Percentiles rank a stretch among this genome's conserved stretches.
Evolutionary conservation across 2,329 filamentous ascomycete genomes (phyloP).

Genomic region (Arthrobotrys conoides): DNA sequence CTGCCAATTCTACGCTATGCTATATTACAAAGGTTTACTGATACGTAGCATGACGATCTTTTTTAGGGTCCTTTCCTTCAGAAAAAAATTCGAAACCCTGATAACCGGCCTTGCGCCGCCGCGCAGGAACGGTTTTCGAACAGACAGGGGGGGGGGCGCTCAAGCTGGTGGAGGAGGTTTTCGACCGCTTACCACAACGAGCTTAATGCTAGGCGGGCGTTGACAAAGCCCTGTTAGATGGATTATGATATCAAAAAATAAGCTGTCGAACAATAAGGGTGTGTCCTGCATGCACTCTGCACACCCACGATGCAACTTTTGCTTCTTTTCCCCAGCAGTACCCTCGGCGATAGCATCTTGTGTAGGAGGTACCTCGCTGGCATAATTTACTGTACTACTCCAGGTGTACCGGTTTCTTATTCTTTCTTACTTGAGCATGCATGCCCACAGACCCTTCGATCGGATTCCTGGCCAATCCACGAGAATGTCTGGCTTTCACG

Average conservation of each 20-base stretch:
- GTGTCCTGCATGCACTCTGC: constrained; percentile 57
- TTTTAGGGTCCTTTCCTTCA: constrained; percentile 50
- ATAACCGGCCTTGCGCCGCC: constrained; percentile 60
- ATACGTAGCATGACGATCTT: constrained; percentile 61
- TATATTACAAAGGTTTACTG: constrained; percentile 61
- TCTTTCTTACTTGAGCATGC: constrained; percentile 58
- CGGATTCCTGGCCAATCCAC: constrained; percentile 27
- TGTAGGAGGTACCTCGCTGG: constrained; percentile 49
- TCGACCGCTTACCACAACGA: constrained; percentile 57
- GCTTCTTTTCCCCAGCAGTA: constrained; percentile 58
- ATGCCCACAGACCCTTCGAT: constrained; percentile 58
- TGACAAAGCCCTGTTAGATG: constrained; percentile 58
- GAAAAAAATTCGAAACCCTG: constrained; percentile 59
- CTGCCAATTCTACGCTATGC: constrained; percentile 49
- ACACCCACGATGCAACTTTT: constrained; percentile 48
- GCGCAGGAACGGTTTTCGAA: constrained; percentile 59
- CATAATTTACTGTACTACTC: constrained; percentile 26
- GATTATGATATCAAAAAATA: constrained; percentile 62
- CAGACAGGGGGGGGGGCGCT: constrained; percentile 40
- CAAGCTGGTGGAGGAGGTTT: constrained; percentile 36
- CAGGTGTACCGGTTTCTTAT: constrained; percentile 42
- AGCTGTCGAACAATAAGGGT: constrained; percentile 60
- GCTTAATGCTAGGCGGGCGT: constrained; percentile 59
- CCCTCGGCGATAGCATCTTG: constrained; percentile 44
- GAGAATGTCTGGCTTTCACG: constrained; percentile 21